Evolutionary conservation across 2,329 filamentous ascomycete genomes (phyloP), one percentile per base, ranked within the genome.

Genomic region (Fusarium tricinctum): DNA sequence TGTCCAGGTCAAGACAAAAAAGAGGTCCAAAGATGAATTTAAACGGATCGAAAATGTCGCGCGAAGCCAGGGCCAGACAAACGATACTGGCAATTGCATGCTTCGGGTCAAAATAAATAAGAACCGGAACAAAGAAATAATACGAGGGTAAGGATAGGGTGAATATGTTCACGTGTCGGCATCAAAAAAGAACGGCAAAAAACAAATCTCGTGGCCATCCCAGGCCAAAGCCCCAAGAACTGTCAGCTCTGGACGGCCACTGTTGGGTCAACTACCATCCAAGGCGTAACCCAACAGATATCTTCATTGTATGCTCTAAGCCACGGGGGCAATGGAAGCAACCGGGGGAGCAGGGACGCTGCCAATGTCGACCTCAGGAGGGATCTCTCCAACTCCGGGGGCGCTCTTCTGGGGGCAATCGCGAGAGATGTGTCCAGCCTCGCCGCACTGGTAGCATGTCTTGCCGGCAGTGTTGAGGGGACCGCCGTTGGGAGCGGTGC

Each of bases 401-500:
- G 81, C 79, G 73, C 77, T 81, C 88, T 91, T 90, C 88, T 94
- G 81, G 61, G 94, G 92, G 85, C 96, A 97, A 75, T 98, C 95
- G 68, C 95, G 92, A 61, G 93, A 97, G 81, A 98, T 98, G 82
- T 98, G 95, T 53, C 96, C 96, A 60, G 94, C 89, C 84, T 97
- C 92, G 71, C 95, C 93, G 79, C 96, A 99, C 81, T 94, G 92
- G 85, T 99, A 99, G 89, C 96, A 99, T 70, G 94, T 97, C 89
- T 98, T 99, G 78, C 95, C 95, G 68, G 93, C 93, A 69, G 93
- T 97, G 88, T 96, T 97, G 72, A 98, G 86, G 46, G 95, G 94
- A 23, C 96, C 96, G 58, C 96, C 96, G 80, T 98, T 98, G 69
- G 96, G 95, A 66, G 95, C 93, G 46, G 94, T 97, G 86, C 96